Base-by-base conservation (phyloP, 2,329 filamentous ascomycete genomes). In the Bipolaris oryzae region DNA sequence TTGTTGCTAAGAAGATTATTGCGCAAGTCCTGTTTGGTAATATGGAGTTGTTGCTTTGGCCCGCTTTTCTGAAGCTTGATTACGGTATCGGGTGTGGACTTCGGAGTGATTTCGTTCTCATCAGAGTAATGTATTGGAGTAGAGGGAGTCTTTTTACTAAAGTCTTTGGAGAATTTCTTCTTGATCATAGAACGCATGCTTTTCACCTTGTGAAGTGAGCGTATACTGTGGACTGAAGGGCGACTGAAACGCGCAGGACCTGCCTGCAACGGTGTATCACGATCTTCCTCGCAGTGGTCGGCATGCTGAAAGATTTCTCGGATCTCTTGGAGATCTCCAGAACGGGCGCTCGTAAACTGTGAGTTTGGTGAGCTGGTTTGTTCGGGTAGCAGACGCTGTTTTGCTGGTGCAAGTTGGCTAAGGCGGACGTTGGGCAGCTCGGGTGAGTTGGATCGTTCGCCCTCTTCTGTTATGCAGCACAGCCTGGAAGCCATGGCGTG, bases 151-250 rank as follows among this genome's bases (percentile, higher is more conserved):
- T 66, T 64, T 39, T 58, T 71, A 2, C 60, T 33, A 7, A 66
- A 42, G 18, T 74, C 71, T 39, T 60, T 69, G 4, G 73, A 73
- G 42, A 74, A 67, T 33, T 65, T 74, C n/a, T 66, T 65, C 47
- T 67, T 70, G 38, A 75, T 66, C 11, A 76, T 61, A 3, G 71
- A 73, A 25, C 68, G 72, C 58, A 75, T 66, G 58, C 72, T 76
- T 28, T 65, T 71, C 63, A 74, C 70, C 55, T 70, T 74, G 60
- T 71, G 71, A 6, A 76, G 51, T n/a, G 67, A 74, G 44, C 64
- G 70, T 25, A 74, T 58, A 31, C 70, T 75, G 60, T 73, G 65
- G 20, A 72, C 55, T 1, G 71, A 74, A 1, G 68, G 62, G 21
- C 65, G 67, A 18, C 55, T 65, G 55, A 70, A 69, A 44, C 65